Conservation (phyloP, 1,284 basidiomycete genomes). For the Apiotrichum veenhuisii region DNA sequence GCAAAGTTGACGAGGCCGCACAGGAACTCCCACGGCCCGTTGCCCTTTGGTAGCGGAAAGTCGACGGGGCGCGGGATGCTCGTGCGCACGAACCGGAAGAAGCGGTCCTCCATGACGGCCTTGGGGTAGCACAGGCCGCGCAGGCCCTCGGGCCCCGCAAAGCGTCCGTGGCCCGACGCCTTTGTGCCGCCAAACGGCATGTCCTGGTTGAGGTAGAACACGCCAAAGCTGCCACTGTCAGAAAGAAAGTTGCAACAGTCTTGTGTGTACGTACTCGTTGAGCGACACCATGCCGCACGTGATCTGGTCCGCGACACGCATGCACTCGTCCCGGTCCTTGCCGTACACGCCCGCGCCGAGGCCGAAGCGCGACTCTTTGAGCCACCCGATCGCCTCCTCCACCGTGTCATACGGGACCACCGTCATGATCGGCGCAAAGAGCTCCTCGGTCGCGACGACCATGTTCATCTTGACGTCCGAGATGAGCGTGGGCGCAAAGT, state of each 20-base stretch:
- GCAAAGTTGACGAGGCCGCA: conserved; percentile 67
- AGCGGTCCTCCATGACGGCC: conserved; percentile 77
- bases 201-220: conserved; percentile 86
- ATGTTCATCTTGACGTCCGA: conserved; percentile 71
- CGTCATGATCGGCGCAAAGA: conserved; percentile 84
- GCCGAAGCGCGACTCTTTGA: conserved; percentile 81
- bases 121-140: conserved; percentile 81
- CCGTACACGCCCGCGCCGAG: conserved; percentile 97
- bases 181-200: conserved; percentile 92
- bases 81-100: conserved; percentile 77
- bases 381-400: conserved; percentile 77
- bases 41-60: conserved; percentile 20
- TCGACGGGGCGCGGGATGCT: conserved; percentile 60
- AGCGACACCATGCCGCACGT: conserved; percentile 96
- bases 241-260: background rate
- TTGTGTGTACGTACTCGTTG: conserved; percentile 77
- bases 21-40: conserved; percentile 65
- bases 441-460: conserved; percentile 75
- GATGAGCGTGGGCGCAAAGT: conserved; percentile 83
- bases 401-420: conserved; percentile 75
- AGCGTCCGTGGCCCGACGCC: conserved; percentile 81
- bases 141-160: conserved; percentile 89
- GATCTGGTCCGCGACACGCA: conserved; percentile 70
- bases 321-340: conserved; percentile 66
- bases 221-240: conserved; percentile 60